Conservation (phyloP, 108 stramenopile species). For the Nannochloropsis gaditana region DNA sequence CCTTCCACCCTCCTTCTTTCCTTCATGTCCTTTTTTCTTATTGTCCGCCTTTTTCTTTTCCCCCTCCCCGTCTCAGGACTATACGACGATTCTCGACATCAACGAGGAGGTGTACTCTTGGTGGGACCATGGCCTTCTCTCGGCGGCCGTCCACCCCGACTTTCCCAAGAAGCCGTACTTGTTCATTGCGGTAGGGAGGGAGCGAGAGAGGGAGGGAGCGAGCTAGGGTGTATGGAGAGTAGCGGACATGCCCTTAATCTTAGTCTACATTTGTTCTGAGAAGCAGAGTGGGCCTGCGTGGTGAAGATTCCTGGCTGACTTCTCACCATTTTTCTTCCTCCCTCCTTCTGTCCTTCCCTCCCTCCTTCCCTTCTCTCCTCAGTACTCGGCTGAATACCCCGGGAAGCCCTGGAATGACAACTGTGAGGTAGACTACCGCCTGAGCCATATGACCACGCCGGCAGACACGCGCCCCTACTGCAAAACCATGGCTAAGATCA, state of each 20-base stretch:
- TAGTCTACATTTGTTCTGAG: too few species aligned
- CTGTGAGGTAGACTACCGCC: background rate
- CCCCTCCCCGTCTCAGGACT: background rate
- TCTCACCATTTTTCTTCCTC: background rate
- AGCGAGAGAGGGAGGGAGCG: background rate
- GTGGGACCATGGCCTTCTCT: constrained; percentile 7
- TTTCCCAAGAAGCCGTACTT: background rate
- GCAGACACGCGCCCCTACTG: background rate
- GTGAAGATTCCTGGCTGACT: too few species aligned
- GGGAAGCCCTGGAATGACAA: constrained; percentile 17
- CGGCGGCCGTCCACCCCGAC: background rate
- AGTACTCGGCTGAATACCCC: constrained; percentile 10
- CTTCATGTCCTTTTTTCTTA: too few species aligned
- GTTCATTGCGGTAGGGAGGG: background rate
- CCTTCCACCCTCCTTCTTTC: too few species aligned
- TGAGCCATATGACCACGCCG: background rate
- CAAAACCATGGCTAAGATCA: constrained; percentile 14
- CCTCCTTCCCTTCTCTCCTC: background rate
- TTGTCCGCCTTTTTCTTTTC: too few species aligned
- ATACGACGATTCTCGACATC: constrained; percentile 1
- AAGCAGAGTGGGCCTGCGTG: too few species aligned
- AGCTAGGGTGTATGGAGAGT: background rate
- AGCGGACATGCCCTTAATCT: too few species aligned
- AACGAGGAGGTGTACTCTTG: constrained; percentile 1
- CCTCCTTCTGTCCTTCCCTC: background rate